Conservation (phyloP, 2,329 filamentous ascomycete species). For the Dactylonectria macrodidyma region DNA sequence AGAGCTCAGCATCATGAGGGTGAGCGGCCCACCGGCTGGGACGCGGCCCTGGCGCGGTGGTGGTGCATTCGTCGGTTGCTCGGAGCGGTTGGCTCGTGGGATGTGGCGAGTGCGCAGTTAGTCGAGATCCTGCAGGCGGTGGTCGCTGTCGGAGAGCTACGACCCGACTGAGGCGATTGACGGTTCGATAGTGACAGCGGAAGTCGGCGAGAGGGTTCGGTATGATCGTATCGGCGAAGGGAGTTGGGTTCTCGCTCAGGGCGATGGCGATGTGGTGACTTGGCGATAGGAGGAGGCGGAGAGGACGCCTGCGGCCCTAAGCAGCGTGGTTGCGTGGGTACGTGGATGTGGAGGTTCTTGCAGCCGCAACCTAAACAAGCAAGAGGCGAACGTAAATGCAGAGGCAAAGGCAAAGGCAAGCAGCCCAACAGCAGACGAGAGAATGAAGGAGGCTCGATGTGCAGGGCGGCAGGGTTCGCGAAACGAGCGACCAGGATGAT, state of each 20-base stretch:
- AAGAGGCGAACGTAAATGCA: slow-evolving; percentile 20
- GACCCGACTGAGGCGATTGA: background rate
- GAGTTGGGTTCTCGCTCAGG: slow-evolving; percentile 17
- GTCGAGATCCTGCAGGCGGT: slow-evolving; percentile 25
- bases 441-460: slow-evolving; percentile 45
- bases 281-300: slow-evolving; percentile 32
- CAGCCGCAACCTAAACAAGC: slow-evolving; percentile 31
- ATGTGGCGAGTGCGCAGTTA: slow-evolving; percentile 36
- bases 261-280: slow-evolving; percentile 22
- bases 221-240: slow-evolving; percentile 24
- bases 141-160: slow-evolving; percentile 18
- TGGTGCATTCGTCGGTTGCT: slow-evolving; percentile 55
- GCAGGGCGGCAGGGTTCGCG: slow-evolving; percentile 44
- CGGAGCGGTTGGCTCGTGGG: slow-evolving; percentile 27
- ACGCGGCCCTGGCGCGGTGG: slow-evolving; percentile 55
- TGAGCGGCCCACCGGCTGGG: slow-evolving; percentile 55
- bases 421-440: slow-evolving; percentile 32
- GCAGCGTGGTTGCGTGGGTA: no score
- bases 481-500: slow-evolving; percentile 42
- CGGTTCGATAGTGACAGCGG: slow-evolving; percentile 4
- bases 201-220: slow-evolving; percentile 20
- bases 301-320: slow-evolving; percentile 23
- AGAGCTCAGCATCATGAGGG: slow-evolving; percentile 52
- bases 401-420: slow-evolving; percentile 34
- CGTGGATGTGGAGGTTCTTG: slow-evolving; percentile 43